Evolutionary conservation across 2,329 filamentous ascomycete genomes (phyloP).

Genomic region (Trichoderma simmonsii): DNA sequence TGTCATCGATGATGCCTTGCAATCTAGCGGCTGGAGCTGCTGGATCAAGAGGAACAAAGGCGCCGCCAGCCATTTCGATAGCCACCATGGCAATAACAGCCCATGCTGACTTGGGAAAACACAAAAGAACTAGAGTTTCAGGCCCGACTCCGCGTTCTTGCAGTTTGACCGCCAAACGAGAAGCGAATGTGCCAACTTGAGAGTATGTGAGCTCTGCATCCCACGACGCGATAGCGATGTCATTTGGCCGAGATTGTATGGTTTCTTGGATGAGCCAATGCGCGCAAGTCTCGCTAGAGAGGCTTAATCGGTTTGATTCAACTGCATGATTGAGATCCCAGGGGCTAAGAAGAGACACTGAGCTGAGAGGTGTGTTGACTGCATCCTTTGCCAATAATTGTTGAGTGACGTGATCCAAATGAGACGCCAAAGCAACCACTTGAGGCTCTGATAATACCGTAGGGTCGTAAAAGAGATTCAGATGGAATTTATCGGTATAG

Average conservation of each 20-base stretch:
- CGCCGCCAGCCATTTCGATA: slow-evolving; percentile 21
- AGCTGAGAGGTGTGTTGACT: not conserved
- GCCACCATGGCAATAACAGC: slow-evolving; percentile 20
- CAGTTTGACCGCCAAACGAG: slow-evolving; percentile 1
- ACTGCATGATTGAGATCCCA: slow-evolving; percentile 11
- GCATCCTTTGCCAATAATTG: not conserved
- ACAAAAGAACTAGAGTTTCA: slow-evolving; percentile 18
- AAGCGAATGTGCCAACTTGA: not conserved
- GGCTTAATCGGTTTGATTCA: not conserved
- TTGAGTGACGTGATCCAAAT: slow-evolving; percentile 7
- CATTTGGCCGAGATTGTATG: not conserved
- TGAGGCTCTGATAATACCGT: not conserved
- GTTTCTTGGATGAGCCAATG: slow-evolving; percentile 4
- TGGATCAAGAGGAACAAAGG: slow-evolving; percentile 22
- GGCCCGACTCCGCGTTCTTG: slow-evolving; percentile 8
- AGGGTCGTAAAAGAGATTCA: slow-evolving; percentile 3
- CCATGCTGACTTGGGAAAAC: slow-evolving; percentile 22
- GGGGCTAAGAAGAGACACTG: slow-evolving; percentile 4
- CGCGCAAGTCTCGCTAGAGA: not conserved
- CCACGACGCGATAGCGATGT: slow-evolving; percentile 2
- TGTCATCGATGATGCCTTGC: not conserved
- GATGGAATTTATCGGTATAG: not conserved
- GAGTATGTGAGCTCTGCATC: slow-evolving; percentile 16
- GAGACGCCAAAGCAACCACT: not conserved
- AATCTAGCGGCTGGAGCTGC: not conserved